Base-by-base conservation (phyloP, 2,329 filamentous ascomycete genomes). In the Ilyonectria mors-panacis region DNA sequence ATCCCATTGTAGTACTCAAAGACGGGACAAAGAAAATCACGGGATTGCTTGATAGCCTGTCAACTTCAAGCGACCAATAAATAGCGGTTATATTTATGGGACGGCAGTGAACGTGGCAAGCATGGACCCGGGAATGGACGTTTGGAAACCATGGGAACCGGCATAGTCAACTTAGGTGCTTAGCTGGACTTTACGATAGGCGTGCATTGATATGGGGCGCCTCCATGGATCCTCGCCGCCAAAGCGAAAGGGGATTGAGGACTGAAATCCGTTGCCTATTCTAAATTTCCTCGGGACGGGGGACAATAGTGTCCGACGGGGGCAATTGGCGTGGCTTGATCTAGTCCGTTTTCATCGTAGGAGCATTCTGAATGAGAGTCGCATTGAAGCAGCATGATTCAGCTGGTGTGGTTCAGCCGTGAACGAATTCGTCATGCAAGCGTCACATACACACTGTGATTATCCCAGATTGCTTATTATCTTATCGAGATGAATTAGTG, bases 191-290 rank as follows among this genome's bases (percentile, higher is more conserved):
- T n/a, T 26, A 26, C 23, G 23, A 26, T 26, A 5, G 23, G 23
- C 5, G 23, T 26, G 23, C 30, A 33, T 33, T 33, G 30, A 3
- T 12, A 33, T 33, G 35, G 44, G 37, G 47, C 56, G 56, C 30
- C 56, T 59, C 47, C 44, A 48, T 59, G 56, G 56, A 59, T 59
- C 30, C 26, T 39, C 17, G 47, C 45, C 55, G 44, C 48, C 56
- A 48, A 26, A 48, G 56, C 56, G 44, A 48, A 59, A 50, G 56
- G 44, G 56, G 28, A 13, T 42, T 42, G 39, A 42, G 15, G 4
- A n/a, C 5, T 7, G 15, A 42, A 42, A 42, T 8, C 39, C 12
- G 3, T 39, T 39, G 39, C 7, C n/a, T 6, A 4, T 42, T 17
- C 15, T 42, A 6, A 6, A 6, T n/a, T 15, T n/a, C n/a, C 42